A percentile compares a stretch with the other conserved stretches of the same genome.
These are phyloP conservation scores for Trichaptum fuscoviolaceum DNA, from an alignment of 768 basidiomycete genomes.

Conservation along the genomic window DNA sequence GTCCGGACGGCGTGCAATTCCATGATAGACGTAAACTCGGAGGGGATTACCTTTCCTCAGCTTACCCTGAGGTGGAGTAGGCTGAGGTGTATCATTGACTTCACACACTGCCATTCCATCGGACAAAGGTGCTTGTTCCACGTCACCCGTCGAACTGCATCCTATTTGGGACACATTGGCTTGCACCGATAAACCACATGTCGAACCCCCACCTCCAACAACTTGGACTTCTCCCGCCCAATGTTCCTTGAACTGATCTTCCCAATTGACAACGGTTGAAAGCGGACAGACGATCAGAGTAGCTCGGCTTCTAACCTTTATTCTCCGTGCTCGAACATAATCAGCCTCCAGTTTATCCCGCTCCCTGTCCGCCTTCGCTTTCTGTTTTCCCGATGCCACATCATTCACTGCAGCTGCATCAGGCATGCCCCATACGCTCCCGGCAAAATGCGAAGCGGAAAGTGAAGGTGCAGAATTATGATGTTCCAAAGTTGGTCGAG, in stretches of 20 bases:
- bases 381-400: slow-evolving; percentile 40
- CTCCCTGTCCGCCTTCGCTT: slow-evolving; percentile 59
- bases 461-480: slow-evolving; percentile 29
- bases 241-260: slow-evolving; percentile 96
- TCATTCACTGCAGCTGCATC: slow-evolving; percentile 29
- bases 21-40: slow-evolving; percentile 95
- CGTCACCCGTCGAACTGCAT: not conserved
- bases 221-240: slow-evolving; percentile 87
- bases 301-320: slow-evolving; percentile 80
- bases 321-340: slow-evolving; percentile 62
- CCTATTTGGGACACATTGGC: not conserved
- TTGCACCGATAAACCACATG: slow-evolving; percentile 13
- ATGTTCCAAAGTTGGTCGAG: slow-evolving; percentile 23
- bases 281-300: slow-evolving; percentile 96
- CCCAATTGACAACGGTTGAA: slow-evolving; percentile 97
- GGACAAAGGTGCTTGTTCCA: not conserved
- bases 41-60: slow-evolving; percentile 46
- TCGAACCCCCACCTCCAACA: slow-evolving; percentile 68
- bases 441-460: slow-evolving; percentile 58
- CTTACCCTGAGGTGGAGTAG: slow-evolving; percentile 22
- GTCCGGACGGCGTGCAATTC: slow-evolving; percentile 80
- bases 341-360: slow-evolving; percentile 71
- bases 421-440: slow-evolving; percentile 86
- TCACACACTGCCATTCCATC: slow-evolving; percentile 15
- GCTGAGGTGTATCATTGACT: slow-evolving; percentile 6